Base-by-base conservation (phyloP, 192 early-diverging fungal genomes). In the Funneliformis mosseae region DNA sequence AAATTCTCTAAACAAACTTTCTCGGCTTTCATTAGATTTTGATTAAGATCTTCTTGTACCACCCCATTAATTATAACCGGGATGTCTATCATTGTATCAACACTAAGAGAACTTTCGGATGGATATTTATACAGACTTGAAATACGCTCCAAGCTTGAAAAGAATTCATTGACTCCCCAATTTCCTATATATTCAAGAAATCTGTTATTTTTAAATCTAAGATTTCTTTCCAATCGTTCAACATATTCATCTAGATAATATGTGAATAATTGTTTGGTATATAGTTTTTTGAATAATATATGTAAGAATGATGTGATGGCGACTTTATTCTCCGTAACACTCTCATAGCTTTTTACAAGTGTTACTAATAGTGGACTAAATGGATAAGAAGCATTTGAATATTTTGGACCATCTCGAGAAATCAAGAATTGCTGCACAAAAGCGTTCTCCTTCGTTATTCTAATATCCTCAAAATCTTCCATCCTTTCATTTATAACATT, bases 321-420 rank as follows among this genome's bases (percentile, higher is more conserved):
- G n/a, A 63, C 33, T 43, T 81, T 81, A 2, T 82, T 69, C 10
- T 72, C 73, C 27, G 83, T 85, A 0, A 85, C 71, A 64, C 85
- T 81, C 18, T 81, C 83, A 70, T 84, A 84, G 28, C 88, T 83
- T 67, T 88, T 87, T 18, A 88, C 46, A 11, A 90, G 38, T 14
- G 84, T 83, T 66, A 87, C 78, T 11, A 90, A 41, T 2, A 90
- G 71, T 59, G 89, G 89, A 55, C 89, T 91, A 66, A 84, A 89
- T 8, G 86, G 88, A 50, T 88, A 87, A 10, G 70, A 55, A 46
- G 48, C 18, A 33, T 80, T 45, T 59, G 79, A 72, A 10, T 77
- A 10, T 59, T 70, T 68, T 14, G 79, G 72, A n/a, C 42, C 41
- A 18, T 82, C 50, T 41, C 74, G 80, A 9, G 11, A 70, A 8